phyloP scores from a whole-genome alignment of 75 land plant genomes.

The Cunninghamia lanceolata region DNA sequence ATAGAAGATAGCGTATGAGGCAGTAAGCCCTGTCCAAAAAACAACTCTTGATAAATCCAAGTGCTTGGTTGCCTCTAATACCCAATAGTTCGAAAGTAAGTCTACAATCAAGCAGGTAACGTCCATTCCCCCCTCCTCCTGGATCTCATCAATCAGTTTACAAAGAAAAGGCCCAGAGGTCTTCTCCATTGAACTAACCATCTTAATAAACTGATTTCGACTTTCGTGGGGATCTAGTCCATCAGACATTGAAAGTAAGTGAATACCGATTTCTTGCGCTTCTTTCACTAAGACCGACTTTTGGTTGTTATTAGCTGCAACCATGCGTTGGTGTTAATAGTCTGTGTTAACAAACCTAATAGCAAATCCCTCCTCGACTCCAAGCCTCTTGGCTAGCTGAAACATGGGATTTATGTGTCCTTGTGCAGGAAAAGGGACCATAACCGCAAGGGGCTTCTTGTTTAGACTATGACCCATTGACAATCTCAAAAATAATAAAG shows the following conservation, averaged over 20 bases:
- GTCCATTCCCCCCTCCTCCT: not conserved
- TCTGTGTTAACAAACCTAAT: slow-evolving; percentile 21
- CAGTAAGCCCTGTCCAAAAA: not conserved
- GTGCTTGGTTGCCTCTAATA: not conserved
- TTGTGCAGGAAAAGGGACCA: slow-evolving; percentile 21
- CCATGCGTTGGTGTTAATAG: not conserved
- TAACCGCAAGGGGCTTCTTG: slow-evolving; percentile 5
- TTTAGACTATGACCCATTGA: not conserved
- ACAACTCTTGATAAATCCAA: not conserved
- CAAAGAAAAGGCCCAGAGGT: not conserved
- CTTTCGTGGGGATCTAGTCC: not conserved
- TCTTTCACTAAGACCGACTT: not conserved
- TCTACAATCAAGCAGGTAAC: not conserved
- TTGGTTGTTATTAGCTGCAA: not conserved
- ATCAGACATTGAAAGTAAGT: not conserved
- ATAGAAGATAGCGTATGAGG: not conserved
- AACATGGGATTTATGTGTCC: slow-evolving; percentile 26
- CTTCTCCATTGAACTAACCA: not conserved
- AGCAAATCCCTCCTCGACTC: not conserved
- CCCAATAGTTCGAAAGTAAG: not conserved
- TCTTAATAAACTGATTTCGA: not conserved
- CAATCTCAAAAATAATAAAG: not conserved
- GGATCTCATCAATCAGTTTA: not conserved
- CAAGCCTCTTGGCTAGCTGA: slow-evolving; percentile 24
- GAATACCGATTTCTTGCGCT: not conserved